Conservation (phyloP, 257 asterid genomes). For the Solanum acaule region DNA sequence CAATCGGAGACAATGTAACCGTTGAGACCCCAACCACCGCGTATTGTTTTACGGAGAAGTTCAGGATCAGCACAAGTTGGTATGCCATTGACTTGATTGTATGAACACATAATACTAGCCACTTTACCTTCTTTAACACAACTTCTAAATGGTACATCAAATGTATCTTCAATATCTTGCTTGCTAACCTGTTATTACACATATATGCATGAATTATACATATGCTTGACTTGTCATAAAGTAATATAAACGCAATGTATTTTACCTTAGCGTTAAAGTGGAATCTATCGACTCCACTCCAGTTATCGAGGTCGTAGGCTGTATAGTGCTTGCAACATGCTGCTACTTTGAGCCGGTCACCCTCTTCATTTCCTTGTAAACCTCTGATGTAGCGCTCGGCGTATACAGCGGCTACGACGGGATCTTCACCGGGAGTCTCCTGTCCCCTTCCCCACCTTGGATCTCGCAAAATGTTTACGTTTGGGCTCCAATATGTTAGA, state of each 20-base stretch:
- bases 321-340: slow-evolving; percentile 90
- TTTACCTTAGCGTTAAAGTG: slow-evolving; percentile 75
- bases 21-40: slow-evolving; percentile 76
- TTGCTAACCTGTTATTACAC: slow-evolving; percentile 42
- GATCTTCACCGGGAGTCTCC: neutral
- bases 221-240: neutral
- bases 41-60: slow-evolving; percentile 48
- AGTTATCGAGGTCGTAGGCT: slow-evolving; percentile 80
- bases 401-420: slow-evolving; percentile 51
- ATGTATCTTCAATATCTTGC: slow-evolving; percentile 73
- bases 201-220: too few species aligned
- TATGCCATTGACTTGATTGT: slow-evolving; percentile 81
- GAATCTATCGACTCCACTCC: slow-evolving; percentile 74
- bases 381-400: slow-evolving; percentile 71
- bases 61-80: slow-evolving; percentile 81
- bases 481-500: slow-evolving; percentile 88
- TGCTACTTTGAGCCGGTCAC: slow-evolving; percentile 68
- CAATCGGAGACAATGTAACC: slow-evolving; percentile 76
- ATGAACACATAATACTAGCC: slow-evolving; percentile 91
- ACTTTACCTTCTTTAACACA: slow-evolving; percentile 80
- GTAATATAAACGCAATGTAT: neutral
- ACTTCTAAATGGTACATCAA: slow-evolving; percentile 61
- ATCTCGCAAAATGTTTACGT: slow-evolving; percentile 74
- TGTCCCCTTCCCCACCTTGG: slow-evolving; percentile 97
- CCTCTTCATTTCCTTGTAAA: slow-evolving; percentile 53